These are phyloP conservation scores for Clonostachys chloroleuca DNA, from an alignment of 2,329 filamentous ascomycete genomes.

Conservation along the genomic window DNA sequence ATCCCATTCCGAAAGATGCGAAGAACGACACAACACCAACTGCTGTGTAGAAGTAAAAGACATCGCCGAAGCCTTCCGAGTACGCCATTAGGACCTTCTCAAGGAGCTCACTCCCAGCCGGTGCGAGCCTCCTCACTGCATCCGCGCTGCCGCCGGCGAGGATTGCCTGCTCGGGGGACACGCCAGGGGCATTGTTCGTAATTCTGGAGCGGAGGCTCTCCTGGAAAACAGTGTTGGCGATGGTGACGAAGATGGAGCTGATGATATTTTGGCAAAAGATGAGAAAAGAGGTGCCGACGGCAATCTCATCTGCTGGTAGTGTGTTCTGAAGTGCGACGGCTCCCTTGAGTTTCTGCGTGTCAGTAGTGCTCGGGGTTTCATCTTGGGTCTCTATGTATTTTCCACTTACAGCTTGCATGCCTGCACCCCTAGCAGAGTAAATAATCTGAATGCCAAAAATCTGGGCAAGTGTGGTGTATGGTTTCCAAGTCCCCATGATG, in stretches of 20 bases:
- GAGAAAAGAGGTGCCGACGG: constrained; percentile 4
- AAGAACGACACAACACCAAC: constrained; percentile 1
- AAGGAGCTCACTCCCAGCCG: constrained; percentile 18
- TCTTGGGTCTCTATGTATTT: too few relatives aligned
- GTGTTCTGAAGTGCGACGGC: constrained; percentile 7
- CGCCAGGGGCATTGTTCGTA: constrained; percentile 1
- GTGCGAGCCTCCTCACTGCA: constrained; percentile 29
- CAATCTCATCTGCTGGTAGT: constrained; percentile 1
- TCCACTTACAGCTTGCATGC: constrained; percentile 23
- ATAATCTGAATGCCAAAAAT: constrained; percentile 46
- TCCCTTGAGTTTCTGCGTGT: background rate
- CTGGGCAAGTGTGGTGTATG: constrained; percentile 18
- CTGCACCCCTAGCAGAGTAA: constrained; percentile 33
- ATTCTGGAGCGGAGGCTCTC: constrained; percentile 1
- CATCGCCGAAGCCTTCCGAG: constrained; percentile 1
- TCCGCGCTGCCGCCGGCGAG: constrained; percentile 32
- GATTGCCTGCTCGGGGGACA: constrained; percentile 4
- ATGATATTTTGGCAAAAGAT: constrained; percentile 35
- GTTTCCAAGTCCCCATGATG: constrained; percentile 27
- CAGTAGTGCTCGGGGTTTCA: too few relatives aligned
- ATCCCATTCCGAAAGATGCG: constrained; percentile 8
- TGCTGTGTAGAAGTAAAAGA: constrained; percentile 6
- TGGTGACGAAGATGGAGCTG: constrained; percentile 34
- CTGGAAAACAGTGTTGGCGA: constrained; percentile 8
- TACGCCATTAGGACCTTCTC: constrained; percentile 5